Conservation (phyloP, 495 filamentous ascomycete species). For the Aspergillus sparsus region DNA sequence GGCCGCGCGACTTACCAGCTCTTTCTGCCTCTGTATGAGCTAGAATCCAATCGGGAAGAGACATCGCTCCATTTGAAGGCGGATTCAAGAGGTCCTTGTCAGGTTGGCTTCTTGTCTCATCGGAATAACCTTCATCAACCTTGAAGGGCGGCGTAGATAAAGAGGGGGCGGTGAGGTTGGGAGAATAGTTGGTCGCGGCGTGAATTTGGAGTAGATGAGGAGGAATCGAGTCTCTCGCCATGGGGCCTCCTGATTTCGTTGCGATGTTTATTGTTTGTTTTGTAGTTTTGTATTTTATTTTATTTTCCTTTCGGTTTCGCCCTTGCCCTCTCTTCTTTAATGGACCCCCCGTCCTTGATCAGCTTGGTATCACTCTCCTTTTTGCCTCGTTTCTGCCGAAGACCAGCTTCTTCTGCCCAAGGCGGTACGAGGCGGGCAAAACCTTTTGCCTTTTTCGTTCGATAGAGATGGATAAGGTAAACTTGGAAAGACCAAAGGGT, state of each 20-base stretch:
- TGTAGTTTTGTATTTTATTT: not conserved
- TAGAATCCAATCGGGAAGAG: conserved; percentile 55
- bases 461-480: not conserved
- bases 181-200: conserved; percentile 20
- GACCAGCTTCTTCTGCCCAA: conserved; percentile 17
- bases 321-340: conserved; percentile 5
- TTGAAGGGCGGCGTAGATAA: conserved; percentile 48
- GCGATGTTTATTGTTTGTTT: not conserved
- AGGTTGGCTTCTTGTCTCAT: conserved; percentile 59
- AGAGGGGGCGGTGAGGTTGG: conserved; percentile 35
- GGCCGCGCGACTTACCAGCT: conserved; percentile 44
- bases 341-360: not conserved
- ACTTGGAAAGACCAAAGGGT: no score
- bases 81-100: conserved; percentile 45
- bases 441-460: not conserved
- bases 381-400: not conserved
- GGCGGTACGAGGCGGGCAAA: conserved; percentile 12
- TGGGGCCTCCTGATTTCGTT: conserved; percentile 15
- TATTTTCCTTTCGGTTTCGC: not conserved
- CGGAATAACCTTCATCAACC: conserved; percentile 67
- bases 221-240: conserved; percentile 34
- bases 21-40: conserved; percentile 54
- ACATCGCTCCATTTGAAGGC: conserved; percentile 41
- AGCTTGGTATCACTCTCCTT: not conserved
- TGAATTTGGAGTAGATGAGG: conserved; percentile 31